phyloP scores from a whole-genome alignment of 2,329 filamentous ascomycete genomes.

The Domatiomyces globalis region DNA sequence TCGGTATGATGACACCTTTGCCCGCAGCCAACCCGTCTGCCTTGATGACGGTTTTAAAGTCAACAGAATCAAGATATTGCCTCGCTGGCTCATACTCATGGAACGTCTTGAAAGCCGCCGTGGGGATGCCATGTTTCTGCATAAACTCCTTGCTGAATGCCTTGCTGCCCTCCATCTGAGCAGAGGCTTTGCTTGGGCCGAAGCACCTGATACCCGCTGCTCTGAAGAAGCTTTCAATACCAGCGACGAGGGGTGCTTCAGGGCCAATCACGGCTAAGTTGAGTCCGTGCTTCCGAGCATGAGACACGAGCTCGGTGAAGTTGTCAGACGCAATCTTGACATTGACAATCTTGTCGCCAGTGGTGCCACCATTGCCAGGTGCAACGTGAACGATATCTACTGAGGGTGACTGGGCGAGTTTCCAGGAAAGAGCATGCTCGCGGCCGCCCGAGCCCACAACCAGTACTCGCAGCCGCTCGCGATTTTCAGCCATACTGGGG shows the following conservation, averaged over 20 bases:
- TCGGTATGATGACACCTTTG: constrained; percentile 86
- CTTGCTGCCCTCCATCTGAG: constrained; percentile 89
- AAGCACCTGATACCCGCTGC: constrained; percentile 64
- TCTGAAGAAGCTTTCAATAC: constrained; percentile 72
- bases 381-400: constrained; percentile 59
- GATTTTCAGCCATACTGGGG: background rate
- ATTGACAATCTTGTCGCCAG: constrained; percentile 54
- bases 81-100: constrained; percentile 57
- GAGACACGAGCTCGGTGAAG: constrained; percentile 60
- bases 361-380: constrained; percentile 79
- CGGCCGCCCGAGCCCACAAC: constrained; percentile 87
- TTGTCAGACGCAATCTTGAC: constrained; percentile 58
- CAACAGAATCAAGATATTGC: constrained; percentile 57
- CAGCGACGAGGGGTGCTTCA: constrained; percentile 84
- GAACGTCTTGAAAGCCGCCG: constrained; percentile 83
- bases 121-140: constrained; percentile 78
- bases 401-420: constrained; percentile 65
- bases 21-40: constrained; percentile 82
- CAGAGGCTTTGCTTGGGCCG: constrained; percentile 70
- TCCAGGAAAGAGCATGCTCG: constrained; percentile 92
- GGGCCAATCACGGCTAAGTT: constrained; percentile 83
- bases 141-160: constrained; percentile 97
- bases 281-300: constrained; percentile 58
- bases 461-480: constrained; percentile 51
- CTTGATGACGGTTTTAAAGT: constrained; percentile 78